Conservation (phyloP, 2,329 filamentous ascomycete species). For the Aureobasidium sp. region DNA sequence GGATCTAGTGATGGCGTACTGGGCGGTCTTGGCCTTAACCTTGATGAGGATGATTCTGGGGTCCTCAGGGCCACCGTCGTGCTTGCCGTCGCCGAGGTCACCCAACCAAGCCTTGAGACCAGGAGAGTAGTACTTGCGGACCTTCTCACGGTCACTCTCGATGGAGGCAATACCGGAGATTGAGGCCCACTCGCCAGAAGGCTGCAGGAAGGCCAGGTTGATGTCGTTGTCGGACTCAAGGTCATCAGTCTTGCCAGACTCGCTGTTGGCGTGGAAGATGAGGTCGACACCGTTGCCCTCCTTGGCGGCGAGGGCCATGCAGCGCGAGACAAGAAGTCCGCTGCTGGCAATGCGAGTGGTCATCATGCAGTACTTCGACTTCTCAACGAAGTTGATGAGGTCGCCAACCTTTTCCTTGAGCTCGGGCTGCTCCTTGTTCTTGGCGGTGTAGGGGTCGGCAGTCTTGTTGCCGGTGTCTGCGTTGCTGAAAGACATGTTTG, state of each 20-base stretch:
- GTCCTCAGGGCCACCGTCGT: slow-evolving; percentile 75
- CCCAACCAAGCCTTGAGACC: slow-evolving; percentile 78
- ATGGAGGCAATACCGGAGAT: slow-evolving; percentile 67
- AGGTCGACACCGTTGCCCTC: slow-evolving; percentile 73
- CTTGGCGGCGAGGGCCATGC: slow-evolving; percentile 79
- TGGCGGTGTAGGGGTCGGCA: slow-evolving; percentile 72
- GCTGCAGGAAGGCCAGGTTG: slow-evolving; percentile 70
- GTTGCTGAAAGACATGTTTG: slow-evolving; percentile 48
- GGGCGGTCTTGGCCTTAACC: slow-evolving; percentile 64
- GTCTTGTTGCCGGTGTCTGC: slow-evolving; percentile 55
- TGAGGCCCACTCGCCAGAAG: slow-evolving; percentile 76
- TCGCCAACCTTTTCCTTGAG: slow-evolving; percentile 71
- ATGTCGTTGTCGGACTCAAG: slow-evolving; percentile 63
- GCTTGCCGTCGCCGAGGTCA: slow-evolving; percentile 73
- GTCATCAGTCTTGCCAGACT: slow-evolving; percentile 81
- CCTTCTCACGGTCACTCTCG: slow-evolving; percentile 59
- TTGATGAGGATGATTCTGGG: slow-evolving; percentile 76
- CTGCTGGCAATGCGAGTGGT: slow-evolving; percentile 63
- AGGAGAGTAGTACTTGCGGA: slow-evolving; percentile 70
- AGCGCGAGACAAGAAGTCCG: slow-evolving; percentile 67
- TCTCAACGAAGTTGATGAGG: slow-evolving; percentile 61
- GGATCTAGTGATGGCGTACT: slow-evolving; percentile 57
- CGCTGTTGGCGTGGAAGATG: slow-evolving; percentile 86
- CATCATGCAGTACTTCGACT: slow-evolving; percentile 82
- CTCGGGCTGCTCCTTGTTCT: slow-evolving; percentile 64